Percentiles rank a stretch among this genome's conserved stretches.
These are phyloP conservation scores for Berberis vulgaris DNA, from an alignment of 164 flowering plant genomes.

Conservation along the genomic window DNA sequence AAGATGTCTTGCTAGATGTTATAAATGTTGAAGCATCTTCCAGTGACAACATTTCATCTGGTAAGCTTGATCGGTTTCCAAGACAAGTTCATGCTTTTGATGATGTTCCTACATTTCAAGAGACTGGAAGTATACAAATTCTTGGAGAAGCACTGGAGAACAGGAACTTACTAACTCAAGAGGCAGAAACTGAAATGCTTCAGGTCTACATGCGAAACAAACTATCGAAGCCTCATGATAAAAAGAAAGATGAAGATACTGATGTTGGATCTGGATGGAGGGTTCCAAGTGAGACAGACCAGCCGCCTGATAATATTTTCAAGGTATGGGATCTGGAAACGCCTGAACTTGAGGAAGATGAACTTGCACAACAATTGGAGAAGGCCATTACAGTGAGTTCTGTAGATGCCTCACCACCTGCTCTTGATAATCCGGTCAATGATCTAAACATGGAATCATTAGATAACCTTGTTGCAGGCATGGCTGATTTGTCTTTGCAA, in stretches of 20 bases:
- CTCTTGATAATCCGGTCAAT: conserved; percentile 10
- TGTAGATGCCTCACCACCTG: conserved; percentile 3
- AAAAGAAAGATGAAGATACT: conserved; percentile 3
- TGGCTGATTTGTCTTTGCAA: conserved; percentile 41
- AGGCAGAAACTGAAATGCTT: not conserved
- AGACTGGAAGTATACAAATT: not conserved
- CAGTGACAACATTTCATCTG: not conserved
- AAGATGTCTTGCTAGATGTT: conserved; percentile 43
- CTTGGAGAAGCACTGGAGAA: conserved; percentile 5
- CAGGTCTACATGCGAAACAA: conserved; percentile 13
- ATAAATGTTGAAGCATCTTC: conserved; percentile 17
- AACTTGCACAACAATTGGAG: conserved; percentile 31
- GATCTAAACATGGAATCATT: conserved; percentile 17
- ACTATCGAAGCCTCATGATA: conserved; percentile 3
- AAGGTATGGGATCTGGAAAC: conserved; percentile 60
- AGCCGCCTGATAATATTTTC: conserved; percentile 35
- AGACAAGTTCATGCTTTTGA: not conserved
- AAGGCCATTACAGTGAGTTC: conserved; percentile 28
- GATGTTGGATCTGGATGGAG: conserved; percentile 18
- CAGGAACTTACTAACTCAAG: not conserved
- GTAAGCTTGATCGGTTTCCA: not conserved
- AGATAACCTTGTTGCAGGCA: conserved; percentile 36
- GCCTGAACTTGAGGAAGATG: conserved; percentile 33
- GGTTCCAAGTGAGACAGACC: conserved; percentile 20
- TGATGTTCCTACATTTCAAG: conserved; percentile 10